Conservation (phyloP, 2,329 filamentous ascomycete genomes). For the Fonsecaea pugnacius region DNA sequence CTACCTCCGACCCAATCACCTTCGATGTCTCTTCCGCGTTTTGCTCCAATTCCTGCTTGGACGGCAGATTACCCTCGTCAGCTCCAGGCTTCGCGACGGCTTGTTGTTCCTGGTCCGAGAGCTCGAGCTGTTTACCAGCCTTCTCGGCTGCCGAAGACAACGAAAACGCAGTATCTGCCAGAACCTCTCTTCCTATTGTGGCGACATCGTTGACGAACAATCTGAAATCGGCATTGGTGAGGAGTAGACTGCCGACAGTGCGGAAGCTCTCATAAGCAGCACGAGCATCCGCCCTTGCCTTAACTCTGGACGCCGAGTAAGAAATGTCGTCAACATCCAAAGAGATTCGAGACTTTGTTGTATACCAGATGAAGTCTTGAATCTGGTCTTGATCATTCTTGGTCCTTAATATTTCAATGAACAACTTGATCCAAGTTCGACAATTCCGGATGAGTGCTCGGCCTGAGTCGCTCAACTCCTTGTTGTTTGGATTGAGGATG, state of each 20-base stretch:
- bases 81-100: constrained; percentile 53
- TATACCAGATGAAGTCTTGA: constrained; percentile 88
- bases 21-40: constrained; percentile 60
- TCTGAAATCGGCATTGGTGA: constrained; percentile 89
- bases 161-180: constrained; percentile 81
- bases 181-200: constrained; percentile 78
- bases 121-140: constrained; percentile 73
- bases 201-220: constrained; percentile 81
- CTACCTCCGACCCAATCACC: constrained; percentile 44
- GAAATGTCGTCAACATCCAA: constrained; percentile 69
- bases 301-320: constrained; percentile 64
- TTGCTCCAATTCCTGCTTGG: constrained; percentile 65
- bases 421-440: constrained; percentile 74
- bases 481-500: constrained; percentile 74
- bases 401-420: constrained; percentile 78
- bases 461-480: constrained; percentile 77
- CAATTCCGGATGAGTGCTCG: constrained; percentile 71
- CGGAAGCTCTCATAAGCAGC: constrained; percentile 80
- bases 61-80: constrained; percentile 55
- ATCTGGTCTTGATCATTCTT: constrained; percentile 87
- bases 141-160: constrained; percentile 75
- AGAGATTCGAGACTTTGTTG: constrained; percentile 72
- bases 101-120: constrained; percentile 65
- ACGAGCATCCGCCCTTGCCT: constrained; percentile 70
- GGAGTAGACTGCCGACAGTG: constrained; percentile 79